Conservation (phyloP, 2,329 filamentous ascomycete species). For the Colletotrichum echinochloae region DNA sequence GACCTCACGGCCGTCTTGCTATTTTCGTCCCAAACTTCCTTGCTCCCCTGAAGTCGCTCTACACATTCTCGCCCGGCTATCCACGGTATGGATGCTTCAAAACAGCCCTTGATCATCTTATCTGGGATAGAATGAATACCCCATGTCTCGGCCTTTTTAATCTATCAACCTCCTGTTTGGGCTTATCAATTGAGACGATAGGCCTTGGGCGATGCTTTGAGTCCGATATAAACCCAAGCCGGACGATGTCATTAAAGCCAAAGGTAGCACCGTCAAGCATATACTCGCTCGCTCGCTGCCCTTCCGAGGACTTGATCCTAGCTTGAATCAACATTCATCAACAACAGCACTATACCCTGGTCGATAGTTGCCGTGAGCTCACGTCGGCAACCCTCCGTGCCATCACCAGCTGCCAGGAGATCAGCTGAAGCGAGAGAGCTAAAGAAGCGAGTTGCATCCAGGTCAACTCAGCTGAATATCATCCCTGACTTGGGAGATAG, state of each 20-base stretch:
- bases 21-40: not conserved
- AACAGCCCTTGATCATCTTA: not conserved
- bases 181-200: slow-evolving; percentile 4
- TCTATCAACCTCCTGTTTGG: not conserved
- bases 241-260: not conserved
- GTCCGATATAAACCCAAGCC: not conserved
- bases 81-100: not conserved
- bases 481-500: not conserved
- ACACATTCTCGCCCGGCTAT: not conserved
- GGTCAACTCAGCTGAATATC: not conserved
- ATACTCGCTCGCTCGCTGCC: slow-evolving; percentile 7
- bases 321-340: not conserved
- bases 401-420: slow-evolving; percentile 10
- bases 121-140: not conserved
- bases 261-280: not conserved
- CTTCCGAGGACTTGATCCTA: not conserved
- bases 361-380: not conserved
- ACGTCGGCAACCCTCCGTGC: not conserved
- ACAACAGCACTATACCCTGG: slow-evolving; percentile 2
- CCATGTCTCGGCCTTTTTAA: slow-evolving; percentile 6
- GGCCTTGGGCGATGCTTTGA: not conserved
- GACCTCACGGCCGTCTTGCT: not conserved
- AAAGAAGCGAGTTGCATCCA: slow-evolving; percentile 1
- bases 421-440: slow-evolving; percentile 13
- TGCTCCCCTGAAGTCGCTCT: slow-evolving; percentile 3